Percentiles rank a stretch among this genome's conserved stretches.
Conservation (phyloP, 2,329 filamentous ascomycete genomes). For the Fusarium torulosum region DNA sequence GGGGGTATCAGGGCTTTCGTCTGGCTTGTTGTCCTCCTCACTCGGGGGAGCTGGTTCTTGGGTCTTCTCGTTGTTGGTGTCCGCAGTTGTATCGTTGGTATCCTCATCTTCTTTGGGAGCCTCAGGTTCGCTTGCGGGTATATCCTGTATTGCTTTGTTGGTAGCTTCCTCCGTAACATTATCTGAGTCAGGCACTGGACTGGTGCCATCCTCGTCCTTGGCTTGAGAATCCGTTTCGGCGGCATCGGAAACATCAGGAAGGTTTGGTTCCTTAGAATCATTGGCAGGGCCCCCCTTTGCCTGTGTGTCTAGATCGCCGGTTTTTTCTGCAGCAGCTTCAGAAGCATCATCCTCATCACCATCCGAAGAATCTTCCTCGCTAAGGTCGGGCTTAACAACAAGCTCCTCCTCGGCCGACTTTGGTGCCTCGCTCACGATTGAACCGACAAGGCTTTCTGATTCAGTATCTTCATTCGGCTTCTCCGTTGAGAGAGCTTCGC, state of each 20-base stretch:
- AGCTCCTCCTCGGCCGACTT: slow-evolving; percentile 3
- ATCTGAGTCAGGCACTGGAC: slow-evolving; percentile 6
- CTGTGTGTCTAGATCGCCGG: slow-evolving; percentile 14
- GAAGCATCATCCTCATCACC: not conserved
- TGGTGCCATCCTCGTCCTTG: slow-evolving; percentile 16
- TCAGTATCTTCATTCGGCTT: not conserved
- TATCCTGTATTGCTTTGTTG: slow-evolving; percentile 9
- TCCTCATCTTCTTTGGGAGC: slow-evolving; percentile 18
- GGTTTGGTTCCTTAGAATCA: slow-evolving; percentile 5
- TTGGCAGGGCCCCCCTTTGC: slow-evolving; percentile 10
- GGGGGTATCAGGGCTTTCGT: slow-evolving; percentile 7
- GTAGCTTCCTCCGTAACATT: slow-evolving; percentile 8
- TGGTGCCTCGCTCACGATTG: not conserved
- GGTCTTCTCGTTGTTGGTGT: slow-evolving; percentile 8
- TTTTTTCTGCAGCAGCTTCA: slow-evolving; percentile 5
- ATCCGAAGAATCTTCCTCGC: not conserved
- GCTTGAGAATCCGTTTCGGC: slow-evolving; percentile 21
- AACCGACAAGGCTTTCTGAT: not conserved
- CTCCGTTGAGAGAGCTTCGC: slow-evolving; percentile 3
- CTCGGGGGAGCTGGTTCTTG: slow-evolving; percentile 4
- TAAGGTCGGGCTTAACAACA: not conserved
- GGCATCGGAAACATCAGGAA: slow-evolving; percentile 8
- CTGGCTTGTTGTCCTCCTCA: slow-evolving; percentile 16
- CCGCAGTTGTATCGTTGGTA: not conserved
- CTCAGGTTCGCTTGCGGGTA: slow-evolving; percentile 7